Evolutionary conservation across 2,329 filamentous ascomycete species (phyloP).

Genomic region (Mycosphaerella arachidis): DNA sequence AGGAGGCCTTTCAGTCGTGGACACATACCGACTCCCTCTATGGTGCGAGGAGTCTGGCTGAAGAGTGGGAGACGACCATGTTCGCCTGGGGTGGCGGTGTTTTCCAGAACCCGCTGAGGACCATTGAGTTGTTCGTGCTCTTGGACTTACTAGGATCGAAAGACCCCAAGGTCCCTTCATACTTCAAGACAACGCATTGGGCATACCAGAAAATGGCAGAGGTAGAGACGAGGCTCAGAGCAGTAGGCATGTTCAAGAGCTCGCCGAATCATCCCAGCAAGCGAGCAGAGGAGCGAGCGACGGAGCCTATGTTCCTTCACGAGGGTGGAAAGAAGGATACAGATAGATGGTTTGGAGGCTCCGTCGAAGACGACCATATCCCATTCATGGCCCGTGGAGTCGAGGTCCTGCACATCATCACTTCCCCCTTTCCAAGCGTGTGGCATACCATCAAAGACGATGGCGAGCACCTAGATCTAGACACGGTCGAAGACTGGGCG

Average conservation of each 20-base stretch:
- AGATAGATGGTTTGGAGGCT: constrained; percentile 48
- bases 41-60: constrained; percentile 72
- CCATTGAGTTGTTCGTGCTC: constrained; percentile 86
- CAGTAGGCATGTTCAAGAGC: constrained; percentile 62
- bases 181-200: constrained; percentile 89
- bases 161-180: constrained; percentile 70
- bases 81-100: constrained; percentile 61
- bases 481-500: constrained; percentile 82
- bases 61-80: constrained; percentile 68
- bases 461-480: constrained; percentile 73
- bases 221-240: constrained; percentile 69
- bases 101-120: constrained; percentile 67
- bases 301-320: constrained; percentile 54
- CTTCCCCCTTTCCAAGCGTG: constrained; percentile 71
- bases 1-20: constrained; percentile 86
- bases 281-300: constrained; percentile 5
- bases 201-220: constrained; percentile 73
- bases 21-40: constrained; percentile 79
- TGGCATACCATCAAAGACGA: constrained; percentile 88
- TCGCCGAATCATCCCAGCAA: constrained; percentile 47
- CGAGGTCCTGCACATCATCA: constrained; percentile 84
- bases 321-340: constrained; percentile 54
- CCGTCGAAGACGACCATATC: constrained; percentile 75
- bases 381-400: constrained; percentile 87
- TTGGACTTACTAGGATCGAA: constrained; percentile 77